Percentiles rank a stretch among this genome's conserved stretches.
phyloP scores from a whole-genome alignment of 2,329 filamentous ascomycete genomes.

The Proliferodiscus dingleyae region DNA sequence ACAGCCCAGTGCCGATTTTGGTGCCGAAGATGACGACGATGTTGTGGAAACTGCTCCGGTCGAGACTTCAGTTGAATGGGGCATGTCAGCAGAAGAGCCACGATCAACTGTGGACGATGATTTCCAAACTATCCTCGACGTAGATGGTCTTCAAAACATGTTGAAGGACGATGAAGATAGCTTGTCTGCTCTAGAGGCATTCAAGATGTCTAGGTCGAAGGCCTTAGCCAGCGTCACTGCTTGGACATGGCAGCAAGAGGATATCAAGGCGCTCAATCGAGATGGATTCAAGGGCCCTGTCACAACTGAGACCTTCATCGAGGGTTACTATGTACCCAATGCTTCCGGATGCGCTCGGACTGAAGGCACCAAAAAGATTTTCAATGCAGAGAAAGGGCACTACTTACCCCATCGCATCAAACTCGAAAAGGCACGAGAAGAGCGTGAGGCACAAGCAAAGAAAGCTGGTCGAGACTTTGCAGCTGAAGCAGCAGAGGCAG shows the following conservation, averaged over 20 bases:
- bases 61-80: slow-evolving; percentile 49
- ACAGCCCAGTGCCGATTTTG: slow-evolving; percentile 32
- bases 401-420: slow-evolving; percentile 97
- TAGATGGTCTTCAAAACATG: slow-evolving; percentile 65
- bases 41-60: slow-evolving; percentile 34
- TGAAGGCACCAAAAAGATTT: slow-evolving; percentile 90
- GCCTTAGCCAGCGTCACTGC: slow-evolving; percentile 44
- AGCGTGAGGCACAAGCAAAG: slow-evolving; percentile 74
- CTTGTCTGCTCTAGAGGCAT: slow-evolving; percentile 46
- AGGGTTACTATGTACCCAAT: slow-evolving; percentile 79
- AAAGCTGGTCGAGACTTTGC: slow-evolving; percentile 62
- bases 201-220: slow-evolving; percentile 42
- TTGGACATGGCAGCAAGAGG: slow-evolving; percentile 69
- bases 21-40: slow-evolving; percentile 28
- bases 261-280: slow-evolving; percentile 64
- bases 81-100: slow-evolving; percentile 53
- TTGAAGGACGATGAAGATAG: slow-evolving; percentile 68
- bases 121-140: slow-evolving; percentile 56
- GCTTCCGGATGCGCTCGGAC: slow-evolving; percentile 80
- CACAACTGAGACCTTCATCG: slow-evolving; percentile 41
- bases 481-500: slow-evolving; percentile 62
- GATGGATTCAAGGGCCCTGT: slow-evolving; percentile 45
- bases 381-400: slow-evolving; percentile 96
- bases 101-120: slow-evolving; percentile 64
- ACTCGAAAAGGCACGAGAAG: slow-evolving; percentile 84